Conservation (phyloP, 305 asterid genomes). For the Solanum hybrid region DNA sequence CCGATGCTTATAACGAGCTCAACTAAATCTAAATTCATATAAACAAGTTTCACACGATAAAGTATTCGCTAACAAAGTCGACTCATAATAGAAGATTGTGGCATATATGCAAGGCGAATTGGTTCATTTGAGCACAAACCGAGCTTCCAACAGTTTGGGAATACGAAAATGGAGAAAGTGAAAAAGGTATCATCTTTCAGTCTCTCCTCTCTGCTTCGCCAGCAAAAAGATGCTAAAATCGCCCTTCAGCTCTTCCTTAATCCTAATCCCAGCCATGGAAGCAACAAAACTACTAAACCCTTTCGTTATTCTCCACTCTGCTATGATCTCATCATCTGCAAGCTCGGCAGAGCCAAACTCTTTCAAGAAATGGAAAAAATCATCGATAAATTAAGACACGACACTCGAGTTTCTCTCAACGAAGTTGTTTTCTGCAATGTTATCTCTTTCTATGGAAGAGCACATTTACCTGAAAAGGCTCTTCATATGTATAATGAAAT, state of each 20-base stretch:
- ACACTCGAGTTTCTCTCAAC: slow-evolving; percentile 37
- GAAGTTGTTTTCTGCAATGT: slow-evolving; percentile 60
- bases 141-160: neutral
- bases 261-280: slow-evolving; percentile 34
- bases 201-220: slow-evolving; percentile 66
- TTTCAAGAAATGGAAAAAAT: slow-evolving; percentile 49
- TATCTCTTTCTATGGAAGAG: slow-evolving; percentile 52
- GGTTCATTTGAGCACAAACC: neutral
- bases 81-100: neutral
- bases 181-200: slow-evolving; percentile 51
- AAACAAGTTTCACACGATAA: too few species aligned
- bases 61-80: neutral
- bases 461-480: slow-evolving; percentile 48
- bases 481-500: slow-evolving; percentile 45
- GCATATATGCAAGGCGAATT: neutral
- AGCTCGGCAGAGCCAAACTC: slow-evolving; percentile 71
- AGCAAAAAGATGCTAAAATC: slow-evolving; percentile 46
- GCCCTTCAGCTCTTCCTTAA: slow-evolving; percentile 66
- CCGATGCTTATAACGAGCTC: rapidly evolving
- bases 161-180: slow-evolving; percentile 36
- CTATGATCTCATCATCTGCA: slow-evolving; percentile 71
- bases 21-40: neutral
- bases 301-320: slow-evolving; percentile 56
- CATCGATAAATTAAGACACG: slow-evolving; percentile 31
- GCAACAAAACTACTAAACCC: slow-evolving; percentile 29